Base-by-base conservation (phyloP, 2,329 filamentous ascomycete genomes). In the Talaromyces sp. region DNA sequence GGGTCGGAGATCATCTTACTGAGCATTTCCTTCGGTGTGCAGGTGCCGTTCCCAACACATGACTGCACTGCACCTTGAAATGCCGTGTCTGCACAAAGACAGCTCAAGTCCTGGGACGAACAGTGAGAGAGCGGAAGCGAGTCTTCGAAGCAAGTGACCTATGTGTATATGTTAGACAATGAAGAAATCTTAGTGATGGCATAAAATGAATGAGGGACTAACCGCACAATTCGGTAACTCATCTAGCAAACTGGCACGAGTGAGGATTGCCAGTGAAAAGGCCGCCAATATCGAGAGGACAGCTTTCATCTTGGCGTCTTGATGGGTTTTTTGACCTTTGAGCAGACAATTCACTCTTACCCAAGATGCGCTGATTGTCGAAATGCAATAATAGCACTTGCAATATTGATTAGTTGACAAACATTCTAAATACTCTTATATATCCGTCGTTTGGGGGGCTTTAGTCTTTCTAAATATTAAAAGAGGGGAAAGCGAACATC, bases 1-100 rank as follows among this genome's bases (percentile, higher is more conserved):
- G 6, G 45, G 27, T 1, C 35, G 16, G 16, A 11, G 27, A 22
- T 19, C 8, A 35, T 64, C 63, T 47, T 59, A 65, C 64, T 62
- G 31, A 65, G 64, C 6, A 62, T 39, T 43, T 65, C 64, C 37
- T 65, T 65, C 33, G 64, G 64, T 10, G 60, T 62, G 27, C 64
- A 65, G 19, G 52, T 48, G 3, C 64, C 64, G 27, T 62, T 65
- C 4, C 59, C 60, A 33, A 65, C 2, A 37, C 64, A 65, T n/a
- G 59, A 24, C 24, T 65, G 64, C 16, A 65, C 59, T 7, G 64
- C 52, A 31, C 24, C 22, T 33, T 65, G 64, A 33, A 65, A 65
- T 9, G 14, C 35, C 8, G 43, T 43, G 43, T 65, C 64, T 45
- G 60, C 41, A 8, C 64, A 65, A 33, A 65, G 52, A 50, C 64